A percentile compares a stretch with the other conserved stretches of the same genome.
These are phyloP conservation scores for Flaveria ramosissima DNA, from an alignment of 129 eudicot genomes.

Conservation along the genomic window DNA sequence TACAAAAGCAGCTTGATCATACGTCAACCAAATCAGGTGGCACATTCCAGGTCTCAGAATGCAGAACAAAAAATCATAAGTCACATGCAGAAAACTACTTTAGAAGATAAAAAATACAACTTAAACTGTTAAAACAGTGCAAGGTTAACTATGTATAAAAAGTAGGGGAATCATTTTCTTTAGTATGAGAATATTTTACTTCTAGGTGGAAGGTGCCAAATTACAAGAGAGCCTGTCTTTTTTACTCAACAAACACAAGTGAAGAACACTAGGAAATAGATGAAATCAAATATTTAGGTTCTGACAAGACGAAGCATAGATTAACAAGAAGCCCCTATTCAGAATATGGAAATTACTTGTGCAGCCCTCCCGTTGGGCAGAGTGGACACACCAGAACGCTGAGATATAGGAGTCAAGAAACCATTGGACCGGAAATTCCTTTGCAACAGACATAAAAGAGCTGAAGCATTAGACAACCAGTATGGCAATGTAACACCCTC, in stretches of 20 bases:
- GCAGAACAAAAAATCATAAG: background rate
- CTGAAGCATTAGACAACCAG: conserved; percentile 89
- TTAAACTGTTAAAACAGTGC: background rate
- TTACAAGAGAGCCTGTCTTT: background rate
- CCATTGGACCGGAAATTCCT: conserved; percentile 87
- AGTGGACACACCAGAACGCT: conserved; percentile 69
- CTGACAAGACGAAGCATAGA: background rate
- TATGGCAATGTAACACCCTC: conserved; percentile 79
- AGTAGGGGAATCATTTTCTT: background rate
- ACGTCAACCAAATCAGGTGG: background rate
- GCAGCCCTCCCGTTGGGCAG: conserved; percentile 72
- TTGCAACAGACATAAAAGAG: conserved; percentile 90
- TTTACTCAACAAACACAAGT: conserved; percentile 2
- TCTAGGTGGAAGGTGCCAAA: background rate
- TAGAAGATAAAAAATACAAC: background rate
- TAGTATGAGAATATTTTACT: background rate
- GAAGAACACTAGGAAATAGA: background rate
- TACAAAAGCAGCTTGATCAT: background rate
- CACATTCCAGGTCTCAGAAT: background rate
- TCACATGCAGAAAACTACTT: background rate
- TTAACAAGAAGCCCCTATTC: background rate
- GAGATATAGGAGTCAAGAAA: conserved; percentile 70
- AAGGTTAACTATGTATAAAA: background rate
- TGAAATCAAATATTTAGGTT: background rate
- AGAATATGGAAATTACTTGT: conserved; percentile 55